Base-by-base conservation (phyloP, 2,329 filamentous ascomycete genomes). In the Coniochaeta prunicola region DNA sequence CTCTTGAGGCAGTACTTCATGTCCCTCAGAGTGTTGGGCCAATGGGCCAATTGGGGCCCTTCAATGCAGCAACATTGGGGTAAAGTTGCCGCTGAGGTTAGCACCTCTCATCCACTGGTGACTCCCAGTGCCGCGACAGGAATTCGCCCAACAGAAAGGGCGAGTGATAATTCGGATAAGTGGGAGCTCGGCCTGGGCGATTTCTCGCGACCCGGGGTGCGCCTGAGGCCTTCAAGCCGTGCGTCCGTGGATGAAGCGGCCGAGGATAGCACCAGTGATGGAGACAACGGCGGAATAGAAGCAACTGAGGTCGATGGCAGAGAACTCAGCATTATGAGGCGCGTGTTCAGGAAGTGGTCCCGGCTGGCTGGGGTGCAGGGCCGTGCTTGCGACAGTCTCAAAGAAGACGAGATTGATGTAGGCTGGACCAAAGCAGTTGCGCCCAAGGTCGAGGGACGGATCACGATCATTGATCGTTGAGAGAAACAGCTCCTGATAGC, bases 1-100 rank as follows among this genome's bases (percentile, higher is more conserved):
- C 87, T 97, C 70, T 79, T 97, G 21, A 85, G 92, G 13, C 92
- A 96, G 70, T 96, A 96, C 73, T 96, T 96, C 73, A 88, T 96
- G 81, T 89, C 87, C 7, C 79, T 96, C 48, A 90, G 90, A 59
- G 88, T 92, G 1, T 75, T 96, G 28, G 90, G 91, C 19, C 84
- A 85, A 66, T 96, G 92, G 92, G 85, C 83, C 60, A 80, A 85
- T 59, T 89, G 89, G 77, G 83, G 87, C 15, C 76, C 80, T 1
- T 80, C 79, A 60, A 77, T 90, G 68, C 75, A 79, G 17, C 73
- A 77, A 1, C 86, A 91, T 69, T 96, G 90, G 87, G 74, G 76
- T 26, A 70, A 73, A 12, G 84, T 94, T 2, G 85, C 90, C 34
- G 76, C 82, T 28, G 79, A 80, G 24, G 76, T 91, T 53, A 79